Base-by-base conservation (phyloP, 108 stramenopile genomes). In the Nannochloropsis salina region DNA sequence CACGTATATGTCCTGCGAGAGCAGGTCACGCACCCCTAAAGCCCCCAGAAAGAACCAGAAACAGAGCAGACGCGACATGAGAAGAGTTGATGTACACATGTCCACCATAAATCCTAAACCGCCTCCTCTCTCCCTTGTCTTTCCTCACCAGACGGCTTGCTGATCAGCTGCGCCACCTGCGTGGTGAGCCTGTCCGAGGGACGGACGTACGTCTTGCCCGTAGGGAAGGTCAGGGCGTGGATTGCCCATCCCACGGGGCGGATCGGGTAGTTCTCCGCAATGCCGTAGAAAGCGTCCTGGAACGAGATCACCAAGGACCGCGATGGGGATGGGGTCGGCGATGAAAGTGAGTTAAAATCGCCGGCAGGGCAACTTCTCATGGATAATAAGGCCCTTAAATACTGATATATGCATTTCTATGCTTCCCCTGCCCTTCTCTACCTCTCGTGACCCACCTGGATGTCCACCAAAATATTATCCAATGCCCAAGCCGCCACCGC, bases 401-500 rank as follows among this genome's bases (percentile, higher is more conserved):
- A 31, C 31, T 31, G 1, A 31, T 31, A 31, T 31, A 31, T 31
- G 31, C 31, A 31, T 31, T 31, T 31, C 31, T 31, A 31, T 31
- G 1, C 31, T 31, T 31, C 31, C 31, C 31, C 31, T 31, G n/a
- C 31, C 31, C 31, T 0, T 31, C 61, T 74, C 61, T 12, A 51
- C 12, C 15, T 10, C 47, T 51, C 15, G 1, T n/a, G 3, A 74
- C 61, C 61, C 51, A 95, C 93, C 61, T 74, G 86, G 80, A 86
- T 90, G 84, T 90, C 89, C 79, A 51, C 82, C 61, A 87, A 74
- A 1, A 86, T 86, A 42, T 84, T 44, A 82, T 89, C 15, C 97
- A 98, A 96, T 80, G 98, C 98, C 90, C 95, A 96, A 88, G 97
- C 97, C 9, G 95, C 95, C 43, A 98, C 89, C 43, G 94, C 95